These are phyloP conservation scores for Aspergillus bridgeri DNA, from an alignment of 495 filamentous ascomycete species.

Conservation along the genomic window DNA sequence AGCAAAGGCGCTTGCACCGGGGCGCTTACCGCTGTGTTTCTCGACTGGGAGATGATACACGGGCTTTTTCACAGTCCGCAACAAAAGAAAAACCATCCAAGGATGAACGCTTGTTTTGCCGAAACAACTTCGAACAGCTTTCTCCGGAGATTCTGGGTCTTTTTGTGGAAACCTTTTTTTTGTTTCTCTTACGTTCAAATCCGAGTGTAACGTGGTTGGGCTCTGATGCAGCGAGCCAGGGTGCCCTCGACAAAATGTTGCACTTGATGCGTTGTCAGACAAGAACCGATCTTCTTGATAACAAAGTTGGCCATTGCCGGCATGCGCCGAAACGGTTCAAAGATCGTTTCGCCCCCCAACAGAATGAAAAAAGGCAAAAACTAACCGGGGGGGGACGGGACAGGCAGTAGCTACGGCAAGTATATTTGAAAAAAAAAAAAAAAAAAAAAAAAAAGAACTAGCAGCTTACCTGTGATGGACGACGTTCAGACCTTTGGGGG, in stretches of 20 bases:
- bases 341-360: neutral
- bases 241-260: constrained; percentile 33
- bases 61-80: constrained; percentile 17
- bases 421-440: constrained; percentile 25
- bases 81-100: constrained; percentile 17
- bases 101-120: constrained; percentile 24
- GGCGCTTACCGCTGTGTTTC: constrained; percentile 35
- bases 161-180: constrained; percentile 32
- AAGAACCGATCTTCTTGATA: constrained; percentile 25
- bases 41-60: constrained; percentile 15
- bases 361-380: constrained; percentile 3
- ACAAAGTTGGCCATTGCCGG: constrained; percentile 26
- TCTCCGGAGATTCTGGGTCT: constrained; percentile 33
- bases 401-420: constrained; percentile 21
- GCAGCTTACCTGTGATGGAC: constrained; percentile 25
- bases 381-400: constrained; percentile 13
- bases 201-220: constrained; percentile 50
- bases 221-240: constrained; percentile 46
- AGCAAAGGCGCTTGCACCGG: constrained; percentile 23
- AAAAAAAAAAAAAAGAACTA: constrained; percentile 22
- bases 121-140: constrained; percentile 27
- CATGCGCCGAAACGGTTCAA: constrained; percentile 6
- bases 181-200: constrained; percentile 30
- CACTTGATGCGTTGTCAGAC: constrained; percentile 49
- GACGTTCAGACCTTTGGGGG: constrained; percentile 12